These are phyloP conservation scores for Penicillium cinerascens DNA, from an alignment of 495 filamentous ascomycete species.

Conservation along the genomic window DNA sequence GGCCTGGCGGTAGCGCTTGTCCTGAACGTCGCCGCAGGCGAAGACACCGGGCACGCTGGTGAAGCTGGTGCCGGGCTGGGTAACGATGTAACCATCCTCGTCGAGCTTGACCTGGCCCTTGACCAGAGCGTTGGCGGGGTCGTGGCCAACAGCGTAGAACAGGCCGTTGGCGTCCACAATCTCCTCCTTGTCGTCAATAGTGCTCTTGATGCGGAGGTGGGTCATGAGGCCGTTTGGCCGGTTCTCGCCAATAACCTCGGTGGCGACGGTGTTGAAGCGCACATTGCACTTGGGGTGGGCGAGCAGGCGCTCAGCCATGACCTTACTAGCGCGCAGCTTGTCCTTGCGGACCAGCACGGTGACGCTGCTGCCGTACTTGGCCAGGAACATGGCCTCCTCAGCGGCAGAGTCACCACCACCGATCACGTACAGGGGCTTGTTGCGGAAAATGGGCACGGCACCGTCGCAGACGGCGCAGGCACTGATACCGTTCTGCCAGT, in stretches of 20 bases:
- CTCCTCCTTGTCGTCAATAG: constrained; percentile 72
- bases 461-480: constrained; percentile 98
- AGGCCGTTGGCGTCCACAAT: constrained; percentile 84
- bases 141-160: constrained; percentile 97
- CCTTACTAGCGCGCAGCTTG: constrained; percentile 78
- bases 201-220: constrained; percentile 73
- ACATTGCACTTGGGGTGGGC: constrained; percentile 86
- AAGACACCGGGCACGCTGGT: constrained; percentile 93
- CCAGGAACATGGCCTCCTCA: constrained; percentile 95
- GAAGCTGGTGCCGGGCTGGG: constrained; percentile 79
- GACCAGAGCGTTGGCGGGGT: constrained; percentile 84
- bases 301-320: constrained; percentile 85
- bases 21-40: constrained; percentile 95
- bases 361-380: constrained; percentile 94
- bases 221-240: constrained; percentile 76
- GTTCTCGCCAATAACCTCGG: constrained; percentile 78
- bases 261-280: constrained; percentile 74
- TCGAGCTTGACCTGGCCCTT: constrained; percentile 86
- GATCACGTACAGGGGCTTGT: constrained; percentile 93
- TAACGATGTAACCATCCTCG: constrained; percentile 83
- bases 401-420: constrained; percentile 96
- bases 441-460: constrained; percentile 93
- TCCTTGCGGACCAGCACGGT: constrained; percentile 89
- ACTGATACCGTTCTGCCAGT: constrained; percentile 95
- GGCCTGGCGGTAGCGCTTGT: constrained; percentile 96